phyloP scores from a whole-genome alignment of 257 asterid species.

The Paulownia fortunei region DNA sequence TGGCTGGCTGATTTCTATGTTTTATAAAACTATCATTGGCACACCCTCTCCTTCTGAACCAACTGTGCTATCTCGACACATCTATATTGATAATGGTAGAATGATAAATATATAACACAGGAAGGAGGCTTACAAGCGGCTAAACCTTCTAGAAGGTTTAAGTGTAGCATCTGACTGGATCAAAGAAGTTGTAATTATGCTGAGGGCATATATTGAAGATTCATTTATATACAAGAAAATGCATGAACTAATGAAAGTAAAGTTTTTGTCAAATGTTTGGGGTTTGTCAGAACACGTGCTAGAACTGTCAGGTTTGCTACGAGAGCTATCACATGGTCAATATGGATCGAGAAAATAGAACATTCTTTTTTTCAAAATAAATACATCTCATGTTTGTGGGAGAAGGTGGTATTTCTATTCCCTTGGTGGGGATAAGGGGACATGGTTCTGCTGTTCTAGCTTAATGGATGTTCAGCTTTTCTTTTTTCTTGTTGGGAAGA shows the following conservation, averaged over 20 bases:
- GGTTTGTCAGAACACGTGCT: neutral
- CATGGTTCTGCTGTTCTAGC: neutral
- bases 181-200: neutral
- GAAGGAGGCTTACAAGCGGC: neutral
- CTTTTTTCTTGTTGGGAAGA: neutral
- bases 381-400: neutral
- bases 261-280: neutral
- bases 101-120: neutral
- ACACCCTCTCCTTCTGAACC: neutral
- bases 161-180: neutral
- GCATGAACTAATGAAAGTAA: neutral
- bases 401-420: neutral
- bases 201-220: no score
- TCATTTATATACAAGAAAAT: neutral
- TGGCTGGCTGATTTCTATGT: neutral
- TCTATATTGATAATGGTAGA: neutral
- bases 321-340: neutral
- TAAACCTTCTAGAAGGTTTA: neutral
- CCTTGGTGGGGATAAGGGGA: neutral
- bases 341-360: neutral
- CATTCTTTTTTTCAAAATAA: neutral
- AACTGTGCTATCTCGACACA: neutral
- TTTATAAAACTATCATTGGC: neutral
- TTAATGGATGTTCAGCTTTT: constrained; percentile 3
- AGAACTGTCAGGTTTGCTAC: neutral